Percentiles rank a stretch among this genome's conserved stretches.
phyloP scores from a whole-genome alignment of 768 basidiomycete genomes.

The Lactarius pseudohatsudake region DNA sequence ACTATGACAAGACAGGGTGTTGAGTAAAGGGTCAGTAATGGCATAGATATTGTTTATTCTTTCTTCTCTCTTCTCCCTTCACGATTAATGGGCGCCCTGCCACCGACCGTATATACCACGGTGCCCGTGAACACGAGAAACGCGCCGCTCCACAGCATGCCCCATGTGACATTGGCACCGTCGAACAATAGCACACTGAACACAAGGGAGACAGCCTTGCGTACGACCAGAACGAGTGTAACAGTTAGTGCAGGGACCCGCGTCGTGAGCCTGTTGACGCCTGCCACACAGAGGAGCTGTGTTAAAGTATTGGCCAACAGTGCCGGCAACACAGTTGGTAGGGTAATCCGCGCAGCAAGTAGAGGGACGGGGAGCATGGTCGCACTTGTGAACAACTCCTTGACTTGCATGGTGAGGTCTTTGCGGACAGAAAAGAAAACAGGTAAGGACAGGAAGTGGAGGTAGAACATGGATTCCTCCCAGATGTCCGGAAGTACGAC shows the following conservation, averaged over 20 bases:
- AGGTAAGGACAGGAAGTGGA: slow-evolving; percentile 77
- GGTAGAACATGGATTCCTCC: slow-evolving; percentile 93
- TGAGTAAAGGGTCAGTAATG: background rate
- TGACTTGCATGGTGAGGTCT: slow-evolving; percentile 51
- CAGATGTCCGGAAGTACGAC: slow-evolving; percentile 42
- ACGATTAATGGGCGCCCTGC: slow-evolving; percentile 20
- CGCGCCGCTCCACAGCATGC: slow-evolving; percentile 69
- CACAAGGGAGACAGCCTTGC: slow-evolving; percentile 75
- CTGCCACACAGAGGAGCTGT: slow-evolving; percentile 80
- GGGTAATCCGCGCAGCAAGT: slow-evolving; percentile 35
- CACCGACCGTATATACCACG: slow-evolving; percentile 56
- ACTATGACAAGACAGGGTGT: no score
- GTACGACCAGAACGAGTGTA: slow-evolving; percentile 75
- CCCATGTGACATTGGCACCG: slow-evolving; percentile 33
- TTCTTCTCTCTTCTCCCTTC: slow-evolving; percentile 27
- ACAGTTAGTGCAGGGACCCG: slow-evolving; percentile 74
- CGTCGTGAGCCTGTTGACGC: slow-evolving; percentile 83
- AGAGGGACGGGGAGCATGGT: slow-evolving; percentile 27
- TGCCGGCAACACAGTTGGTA: slow-evolving; percentile 63
- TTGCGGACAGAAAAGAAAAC: slow-evolving; percentile 65
- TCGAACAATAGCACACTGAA: slow-evolving; percentile 62
- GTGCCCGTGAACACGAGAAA: slow-evolving; percentile 69
- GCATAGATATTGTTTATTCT: slow-evolving; percentile 4
- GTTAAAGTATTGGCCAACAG: slow-evolving; percentile 78
- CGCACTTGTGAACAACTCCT: slow-evolving; percentile 33